Conservation (phyloP, 2,329 filamentous ascomycete genomes). For the Hirsutella rhossiliensis region DNA sequence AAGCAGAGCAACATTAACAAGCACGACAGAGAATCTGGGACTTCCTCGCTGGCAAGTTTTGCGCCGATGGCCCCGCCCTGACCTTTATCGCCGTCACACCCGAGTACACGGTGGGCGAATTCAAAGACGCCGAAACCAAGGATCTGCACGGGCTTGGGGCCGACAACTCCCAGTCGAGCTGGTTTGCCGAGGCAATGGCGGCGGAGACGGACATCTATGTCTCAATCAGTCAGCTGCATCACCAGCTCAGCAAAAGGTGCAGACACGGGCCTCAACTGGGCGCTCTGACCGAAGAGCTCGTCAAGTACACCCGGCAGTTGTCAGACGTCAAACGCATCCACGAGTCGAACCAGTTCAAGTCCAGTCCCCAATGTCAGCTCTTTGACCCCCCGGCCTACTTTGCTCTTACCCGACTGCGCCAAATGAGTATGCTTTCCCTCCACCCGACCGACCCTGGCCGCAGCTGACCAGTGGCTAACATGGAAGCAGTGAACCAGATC, state of each 20-base stretch:
- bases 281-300: slow-evolving; percentile 2
- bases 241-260: background rate
- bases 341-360: slow-evolving; percentile 8
- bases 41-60: slow-evolving; percentile 8
- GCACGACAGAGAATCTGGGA: slow-evolving; percentile 15
- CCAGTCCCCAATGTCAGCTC: background rate
- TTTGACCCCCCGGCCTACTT: slow-evolving; percentile 8
- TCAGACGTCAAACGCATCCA: slow-evolving; percentile 4
- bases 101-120: slow-evolving; percentile 11
- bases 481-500: slow-evolving; percentile 12
- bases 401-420: slow-evolving; percentile 3
- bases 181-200: slow-evolving; percentile 6
- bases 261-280: background rate
- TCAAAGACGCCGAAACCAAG: slow-evolving; percentile 1
- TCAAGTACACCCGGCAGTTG: background rate
- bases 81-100: slow-evolving; percentile 15
- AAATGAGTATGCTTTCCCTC: slow-evolving; percentile 11
- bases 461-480: slow-evolving; percentile 8
- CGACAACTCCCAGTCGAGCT: background rate
- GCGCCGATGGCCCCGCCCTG: slow-evolving; percentile 6
- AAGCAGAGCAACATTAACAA: background rate
- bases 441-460: no score
- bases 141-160: slow-evolving; percentile 4
- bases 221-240: slow-evolving; percentile 5
- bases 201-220: slow-evolving; percentile 6